Conservation (phyloP, 2,329 filamentous ascomycete genomes). For the Mycocentrospora acerina region DNA sequence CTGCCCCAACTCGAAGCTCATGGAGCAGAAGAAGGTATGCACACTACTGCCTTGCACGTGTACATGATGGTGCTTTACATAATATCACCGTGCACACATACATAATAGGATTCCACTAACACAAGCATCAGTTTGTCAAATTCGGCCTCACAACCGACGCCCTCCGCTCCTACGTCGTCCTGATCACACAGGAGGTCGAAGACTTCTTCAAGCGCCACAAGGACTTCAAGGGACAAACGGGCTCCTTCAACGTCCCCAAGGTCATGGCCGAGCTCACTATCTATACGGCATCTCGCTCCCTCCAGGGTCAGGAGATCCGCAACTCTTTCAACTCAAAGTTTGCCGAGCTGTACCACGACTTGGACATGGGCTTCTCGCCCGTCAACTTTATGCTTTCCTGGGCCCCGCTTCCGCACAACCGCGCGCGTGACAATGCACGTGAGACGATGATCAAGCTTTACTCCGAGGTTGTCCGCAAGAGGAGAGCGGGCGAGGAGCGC, state of each 20-base stretch:
- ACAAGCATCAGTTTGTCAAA: slow-evolving; percentile 68
- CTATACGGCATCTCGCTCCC: slow-evolving; percentile 81
- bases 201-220: slow-evolving; percentile 70
- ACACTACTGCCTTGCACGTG: background rate
- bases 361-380: slow-evolving; percentile 86
- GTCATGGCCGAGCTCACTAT: slow-evolving; percentile 85
- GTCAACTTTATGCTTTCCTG: slow-evolving; percentile 90
- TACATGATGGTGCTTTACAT: too few species aligned
- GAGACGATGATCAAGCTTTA: slow-evolving; percentile 79
- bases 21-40: slow-evolving; percentile 91
- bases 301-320: slow-evolving; percentile 83
- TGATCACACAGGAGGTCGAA: slow-evolving; percentile 74
- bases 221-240: slow-evolving; percentile 67
- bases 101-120: slow-evolving; percentile 9
- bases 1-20: slow-evolving; percentile 86
- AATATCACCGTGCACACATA: too few species aligned
- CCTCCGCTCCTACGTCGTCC: slow-evolving; percentile 73
- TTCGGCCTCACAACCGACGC: slow-evolving; percentile 74
- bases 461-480: slow-evolving; percentile 75
- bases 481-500: slow-evolving; percentile 58
- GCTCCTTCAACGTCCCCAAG: slow-evolving; percentile 70
- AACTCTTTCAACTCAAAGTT: slow-evolving; percentile 78
- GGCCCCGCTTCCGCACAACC: slow-evolving; percentile 86
- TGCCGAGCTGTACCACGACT: slow-evolving; percentile 80
- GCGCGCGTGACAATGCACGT: slow-evolving; percentile 76